Conservation (phyloP, 805 yeast genomes). For the Kurtzmaniella fragi region DNA sequence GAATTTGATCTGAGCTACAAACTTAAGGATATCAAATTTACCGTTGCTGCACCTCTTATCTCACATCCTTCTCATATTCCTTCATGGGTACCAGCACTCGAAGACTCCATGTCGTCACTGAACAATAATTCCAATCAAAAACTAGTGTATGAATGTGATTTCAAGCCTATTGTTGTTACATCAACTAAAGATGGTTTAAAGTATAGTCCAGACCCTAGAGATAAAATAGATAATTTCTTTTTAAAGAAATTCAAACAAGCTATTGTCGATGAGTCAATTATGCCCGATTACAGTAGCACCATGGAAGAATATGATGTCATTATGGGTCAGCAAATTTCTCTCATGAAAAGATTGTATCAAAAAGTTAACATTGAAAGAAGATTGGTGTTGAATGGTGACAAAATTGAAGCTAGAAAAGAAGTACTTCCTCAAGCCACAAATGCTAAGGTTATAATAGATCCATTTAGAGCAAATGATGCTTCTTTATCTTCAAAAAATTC, state of each 20-base stretch:
- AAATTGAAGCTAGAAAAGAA: constrained; percentile 42
- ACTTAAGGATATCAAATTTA: constrained; percentile 23
- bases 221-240: constrained; percentile 22
- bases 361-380: constrained; percentile 31
- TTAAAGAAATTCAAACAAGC: constrained; percentile 25
- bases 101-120: constrained; percentile 3
- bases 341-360: constrained; percentile 43
- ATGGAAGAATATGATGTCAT: constrained; percentile 57
- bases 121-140: constrained; percentile 1
- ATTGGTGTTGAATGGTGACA: constrained; percentile 42
- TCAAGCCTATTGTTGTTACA: constrained; percentile 22
- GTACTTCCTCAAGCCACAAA: constrained; percentile 39
- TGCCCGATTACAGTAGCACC: constrained; percentile 24
- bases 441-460: constrained; percentile 38
- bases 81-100: constrained; percentile 29
- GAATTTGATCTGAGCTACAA: constrained; percentile 15
- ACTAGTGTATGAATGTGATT: constrained; percentile 12
- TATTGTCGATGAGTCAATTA: constrained; percentile 32
- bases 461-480: constrained; percentile 40
- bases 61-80: constrained; percentile 45
- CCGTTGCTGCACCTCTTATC: constrained; percentile 30
- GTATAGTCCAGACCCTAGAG: constrained; percentile 21
- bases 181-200: constrained; percentile 8
- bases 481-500: constrained; percentile 29
- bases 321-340: constrained; percentile 46